Percentiles rank a stretch among this genome's conserved stretches.
These are phyloP conservation scores for Clonostachys byssicola DNA, from an alignment of 2,329 filamentous ascomycete genomes.

Conservation along the genomic window DNA sequence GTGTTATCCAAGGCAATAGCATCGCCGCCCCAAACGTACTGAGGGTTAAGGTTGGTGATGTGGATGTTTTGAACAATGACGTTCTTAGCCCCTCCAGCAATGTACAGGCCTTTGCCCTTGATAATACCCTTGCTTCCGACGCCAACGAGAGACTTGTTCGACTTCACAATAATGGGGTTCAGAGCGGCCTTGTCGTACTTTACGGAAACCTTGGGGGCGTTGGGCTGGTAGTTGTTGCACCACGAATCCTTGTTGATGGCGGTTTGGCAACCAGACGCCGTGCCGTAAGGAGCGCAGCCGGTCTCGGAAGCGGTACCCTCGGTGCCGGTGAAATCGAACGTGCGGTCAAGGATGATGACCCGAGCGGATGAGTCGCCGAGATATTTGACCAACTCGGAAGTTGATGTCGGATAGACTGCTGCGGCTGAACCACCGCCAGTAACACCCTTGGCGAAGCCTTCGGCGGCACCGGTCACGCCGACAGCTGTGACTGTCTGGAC, in stretches of 20 bases:
- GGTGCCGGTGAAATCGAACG: conserved; percentile 49
- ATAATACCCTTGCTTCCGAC: conserved; percentile 47
- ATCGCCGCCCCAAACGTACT: conserved; percentile 57
- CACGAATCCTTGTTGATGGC: conserved; percentile 36
- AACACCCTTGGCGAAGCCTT: conserved; percentile 42
- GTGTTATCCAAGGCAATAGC: conserved; percentile 46
- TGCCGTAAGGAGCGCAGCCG: conserved; percentile 58
- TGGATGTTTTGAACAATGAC: conserved; percentile 58
- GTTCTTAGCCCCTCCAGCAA: conserved; percentile 41
- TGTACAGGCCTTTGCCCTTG: conserved; percentile 51
- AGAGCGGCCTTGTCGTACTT: conserved; percentile 47
- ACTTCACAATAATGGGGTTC: conserved; percentile 44
- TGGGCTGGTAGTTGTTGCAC: conserved; percentile 54
- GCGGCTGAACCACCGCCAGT: conserved; percentile 56
- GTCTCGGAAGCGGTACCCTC: conserved; percentile 47
- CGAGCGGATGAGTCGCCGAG: conserved; percentile 47
- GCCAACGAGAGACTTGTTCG: conserved; percentile 53
- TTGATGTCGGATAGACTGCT: conserved; percentile 48
- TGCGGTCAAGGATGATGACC: conserved; percentile 54
- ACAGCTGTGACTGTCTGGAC: conserved; percentile 9
- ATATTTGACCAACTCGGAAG: conserved; percentile 53
- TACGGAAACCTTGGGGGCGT: conserved; percentile 38
- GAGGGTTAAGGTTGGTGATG: conserved; percentile 49
- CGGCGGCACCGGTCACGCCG: conserved; percentile 27
- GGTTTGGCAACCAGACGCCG: conserved; percentile 45